Conservation (phyloP, 805 yeast species). For the Nakazawaea laoshanensis region DNA sequence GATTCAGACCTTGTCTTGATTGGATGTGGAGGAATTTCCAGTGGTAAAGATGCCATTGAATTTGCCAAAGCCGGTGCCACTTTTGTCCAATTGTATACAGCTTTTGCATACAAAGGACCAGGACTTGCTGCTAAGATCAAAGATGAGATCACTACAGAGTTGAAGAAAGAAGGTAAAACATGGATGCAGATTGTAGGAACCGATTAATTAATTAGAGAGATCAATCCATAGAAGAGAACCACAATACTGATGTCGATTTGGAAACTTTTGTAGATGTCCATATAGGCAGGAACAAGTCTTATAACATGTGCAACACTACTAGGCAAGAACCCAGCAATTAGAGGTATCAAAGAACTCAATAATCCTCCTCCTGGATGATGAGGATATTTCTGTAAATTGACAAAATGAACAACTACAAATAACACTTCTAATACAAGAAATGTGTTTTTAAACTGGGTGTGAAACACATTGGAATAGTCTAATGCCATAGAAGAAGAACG, state of each 20-base stretch:
- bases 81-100: conserved; percentile 80
- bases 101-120: conserved; percentile 90
- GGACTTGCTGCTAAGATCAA: conserved; percentile 62
- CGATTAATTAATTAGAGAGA: conserved; percentile 24
- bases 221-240: conserved; percentile 17
- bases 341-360: conserved; percentile 13
- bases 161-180: conserved; percentile 66
- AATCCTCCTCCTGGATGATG: conserved; percentile 9
- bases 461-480: conserved; percentile 2
- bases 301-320: conserved; percentile 12
- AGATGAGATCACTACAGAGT: conserved; percentile 48
- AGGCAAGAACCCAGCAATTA: conserved; percentile 17
- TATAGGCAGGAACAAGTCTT: conserved; percentile 15
- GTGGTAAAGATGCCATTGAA: conserved; percentile 83
- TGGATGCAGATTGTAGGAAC: conserved; percentile 77
- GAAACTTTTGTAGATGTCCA: conserved; percentile 17
- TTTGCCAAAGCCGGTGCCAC: conserved; percentile 92
- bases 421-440: conserved; percentile 17
- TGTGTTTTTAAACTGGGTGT: conserved; percentile 15
- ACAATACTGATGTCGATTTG: conserved; percentile 20
- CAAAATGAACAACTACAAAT: conserved; percentile 12
- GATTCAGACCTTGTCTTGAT: conserved; percentile 65
- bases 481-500: conserved; percentile 9
- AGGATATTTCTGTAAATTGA: conserved; percentile 11
- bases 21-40: conserved; percentile 93